Conservation (phyloP, 768 basidiomycete species). For the Trametes elegans region DNA sequence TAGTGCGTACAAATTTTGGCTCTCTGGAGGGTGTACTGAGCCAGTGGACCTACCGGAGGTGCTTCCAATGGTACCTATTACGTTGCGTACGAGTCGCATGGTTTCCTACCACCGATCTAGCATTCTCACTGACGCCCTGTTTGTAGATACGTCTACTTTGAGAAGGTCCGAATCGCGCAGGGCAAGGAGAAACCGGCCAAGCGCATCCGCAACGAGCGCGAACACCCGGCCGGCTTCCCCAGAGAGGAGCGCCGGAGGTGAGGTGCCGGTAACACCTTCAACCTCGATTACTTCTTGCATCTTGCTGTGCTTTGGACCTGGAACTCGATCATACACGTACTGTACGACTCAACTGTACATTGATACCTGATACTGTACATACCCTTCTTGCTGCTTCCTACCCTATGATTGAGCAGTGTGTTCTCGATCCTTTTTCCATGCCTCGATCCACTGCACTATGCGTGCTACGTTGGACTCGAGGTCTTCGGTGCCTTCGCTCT, state of each 20-base stretch:
- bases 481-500: constrained; percentile 74
- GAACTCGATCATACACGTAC: neutral
- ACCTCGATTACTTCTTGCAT: too few species aligned
- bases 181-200: constrained; percentile 49
- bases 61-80: constrained; percentile 46
- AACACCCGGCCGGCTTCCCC: constrained; percentile 21
- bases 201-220: constrained; percentile 35
- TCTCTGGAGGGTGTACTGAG: neutral
- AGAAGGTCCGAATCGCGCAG: constrained; percentile 44
- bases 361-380: neutral
- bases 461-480: constrained; percentile 84
- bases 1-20: constrained; percentile 32
- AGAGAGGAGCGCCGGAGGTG: constrained; percentile 15
- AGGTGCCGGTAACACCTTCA: too few species aligned
- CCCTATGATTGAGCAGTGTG: constrained; percentile 3
- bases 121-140: neutral
- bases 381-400: neutral
- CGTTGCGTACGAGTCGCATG: constrained; percentile 36
- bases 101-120: too few species aligned
- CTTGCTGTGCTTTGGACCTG: too few species aligned
- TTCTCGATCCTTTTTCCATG: constrained; percentile 51
- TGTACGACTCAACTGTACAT: neutral
- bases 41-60: constrained; percentile 39
- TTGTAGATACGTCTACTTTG: constrained; percentile 46
- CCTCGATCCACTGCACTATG: constrained; percentile 83